Conservation (phyloP, 257 asterid species). For the Prunella vulgaris region DNA sequence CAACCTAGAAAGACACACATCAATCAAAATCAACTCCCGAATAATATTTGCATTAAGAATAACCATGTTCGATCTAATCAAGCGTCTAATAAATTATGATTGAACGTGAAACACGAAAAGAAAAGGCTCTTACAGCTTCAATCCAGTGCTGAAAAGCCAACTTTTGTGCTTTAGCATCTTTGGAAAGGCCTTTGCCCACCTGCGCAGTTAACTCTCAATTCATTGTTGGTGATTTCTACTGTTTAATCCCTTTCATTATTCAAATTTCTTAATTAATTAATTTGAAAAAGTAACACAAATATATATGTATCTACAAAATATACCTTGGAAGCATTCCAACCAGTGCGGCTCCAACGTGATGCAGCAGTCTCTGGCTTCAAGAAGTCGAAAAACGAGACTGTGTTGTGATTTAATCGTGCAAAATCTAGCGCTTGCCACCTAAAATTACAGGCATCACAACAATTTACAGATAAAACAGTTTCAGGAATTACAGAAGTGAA, state of each 20-base stretch:
- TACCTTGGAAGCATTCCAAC: constrained; percentile 83
- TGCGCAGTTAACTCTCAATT: constrained; percentile 29
- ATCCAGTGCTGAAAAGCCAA: constrained; percentile 98
- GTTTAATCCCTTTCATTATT: not conserved
- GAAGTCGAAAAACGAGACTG: constrained; percentile 79
- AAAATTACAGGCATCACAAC: constrained; percentile 12
- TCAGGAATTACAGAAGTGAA: not conserved
- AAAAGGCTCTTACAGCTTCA: constrained; percentile 68
- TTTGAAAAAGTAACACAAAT: not conserved
- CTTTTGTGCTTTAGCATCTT: constrained; percentile 73
- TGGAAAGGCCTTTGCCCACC: constrained; percentile 92
- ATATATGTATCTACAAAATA: not conserved
- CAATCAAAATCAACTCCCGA: constrained; percentile 4
- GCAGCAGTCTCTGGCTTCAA: constrained; percentile 73
- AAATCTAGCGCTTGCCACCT: constrained; percentile 93
- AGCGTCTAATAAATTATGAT: not conserved
- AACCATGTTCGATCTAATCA: not conserved
- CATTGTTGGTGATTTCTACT: not conserved
- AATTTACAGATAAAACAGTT: not conserved
- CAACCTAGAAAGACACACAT: constrained; percentile 53
- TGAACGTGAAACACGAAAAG: not conserved
- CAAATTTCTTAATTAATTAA: not conserved
- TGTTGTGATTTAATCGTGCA: constrained; percentile 76
- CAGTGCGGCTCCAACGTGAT: constrained; percentile 80
- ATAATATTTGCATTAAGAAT: not conserved